Evolutionary conservation across 1,139 yeast species (phyloP).

Genomic region (Blastobotrys capitulatus): DNA sequence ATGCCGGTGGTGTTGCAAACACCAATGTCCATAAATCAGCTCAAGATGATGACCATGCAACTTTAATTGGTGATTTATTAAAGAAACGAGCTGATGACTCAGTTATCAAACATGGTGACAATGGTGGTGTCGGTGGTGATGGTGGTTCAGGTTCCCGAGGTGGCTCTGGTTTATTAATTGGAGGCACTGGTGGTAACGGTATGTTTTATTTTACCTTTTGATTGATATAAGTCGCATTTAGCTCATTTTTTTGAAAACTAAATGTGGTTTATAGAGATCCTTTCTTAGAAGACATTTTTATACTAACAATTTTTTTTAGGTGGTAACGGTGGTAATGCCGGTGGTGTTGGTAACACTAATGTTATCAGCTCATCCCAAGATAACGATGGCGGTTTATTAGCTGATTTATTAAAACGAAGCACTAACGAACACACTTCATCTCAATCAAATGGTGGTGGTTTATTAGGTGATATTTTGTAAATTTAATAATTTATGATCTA

Average conservation of each 20-base stretch:
- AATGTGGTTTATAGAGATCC: too few species aligned
- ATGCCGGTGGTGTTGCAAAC: conserved; percentile 5
- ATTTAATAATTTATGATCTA: too few species aligned
- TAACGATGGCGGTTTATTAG: neutral
- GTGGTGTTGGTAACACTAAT: conserved; percentile 5
- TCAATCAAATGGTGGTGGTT: neutral
- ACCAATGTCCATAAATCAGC: neutral
- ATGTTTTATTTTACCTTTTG: too few species aligned
- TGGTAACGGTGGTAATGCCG: conserved; percentile 4
- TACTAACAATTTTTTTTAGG: too few species aligned
- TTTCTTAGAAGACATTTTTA: too few species aligned
- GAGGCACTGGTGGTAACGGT: conserved; percentile 1
- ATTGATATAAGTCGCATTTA: too few species aligned
- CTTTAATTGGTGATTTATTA: neutral
- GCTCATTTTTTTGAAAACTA: too few species aligned
- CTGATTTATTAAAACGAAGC: neutral
- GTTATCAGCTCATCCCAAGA: neutral
- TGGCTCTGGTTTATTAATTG: neutral
- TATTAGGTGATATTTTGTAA: neutral
- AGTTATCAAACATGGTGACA: neutral
- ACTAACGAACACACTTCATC: neutral
- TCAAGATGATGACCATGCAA: neutral
- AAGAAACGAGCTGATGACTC: conserved; percentile 2
- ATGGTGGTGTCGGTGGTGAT: conserved; percentile 7
- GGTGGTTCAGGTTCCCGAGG: conserved; percentile 3